phyloP scores from a whole-genome alignment of 306 rosid species.

The Castanopsis chinensis region DNA sequence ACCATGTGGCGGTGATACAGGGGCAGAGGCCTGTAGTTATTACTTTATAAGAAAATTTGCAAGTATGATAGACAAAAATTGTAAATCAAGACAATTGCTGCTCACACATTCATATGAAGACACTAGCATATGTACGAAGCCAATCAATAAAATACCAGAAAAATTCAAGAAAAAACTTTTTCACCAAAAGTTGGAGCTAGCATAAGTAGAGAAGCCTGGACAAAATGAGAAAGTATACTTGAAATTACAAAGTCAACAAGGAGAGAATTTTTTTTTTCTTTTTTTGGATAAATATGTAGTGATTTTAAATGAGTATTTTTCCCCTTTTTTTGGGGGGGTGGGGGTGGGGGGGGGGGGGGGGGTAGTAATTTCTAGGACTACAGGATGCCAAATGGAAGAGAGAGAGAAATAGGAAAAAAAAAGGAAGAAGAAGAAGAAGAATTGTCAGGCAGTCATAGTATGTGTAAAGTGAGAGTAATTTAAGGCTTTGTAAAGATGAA shows the following conservation, averaged over 20 bases:
- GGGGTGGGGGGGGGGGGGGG: too few species aligned
- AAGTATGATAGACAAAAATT: constrained; percentile 10
- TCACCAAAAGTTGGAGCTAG: not conserved
- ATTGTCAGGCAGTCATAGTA: not conserved
- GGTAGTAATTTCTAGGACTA: too few species aligned
- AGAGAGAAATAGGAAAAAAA: not conserved
- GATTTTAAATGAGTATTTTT: too few species aligned
- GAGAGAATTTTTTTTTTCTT: not conserved
- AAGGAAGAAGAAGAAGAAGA: not conserved
- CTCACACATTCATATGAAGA: constrained; percentile 5
- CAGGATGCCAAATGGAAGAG: too few species aligned
- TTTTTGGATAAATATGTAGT: too few species aligned
- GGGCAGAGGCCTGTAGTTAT: constrained; percentile 78
- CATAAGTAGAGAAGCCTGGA: not conserved
- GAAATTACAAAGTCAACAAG: not conserved
- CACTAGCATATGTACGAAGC: not conserved
- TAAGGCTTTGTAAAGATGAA: not conserved
- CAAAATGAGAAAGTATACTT: not conserved
- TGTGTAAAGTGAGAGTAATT: not conserved
- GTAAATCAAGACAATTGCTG: constrained; percentile 2
- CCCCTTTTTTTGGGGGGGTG: too few species aligned
- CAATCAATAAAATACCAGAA: not conserved
- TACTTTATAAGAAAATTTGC: constrained; percentile 21
- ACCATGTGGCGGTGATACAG: constrained; percentile 89
- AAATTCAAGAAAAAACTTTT: not conserved